Evolutionary conservation across 2,329 filamentous ascomycete species (phyloP).

Genomic region (Talaromyces sp.): DNA sequence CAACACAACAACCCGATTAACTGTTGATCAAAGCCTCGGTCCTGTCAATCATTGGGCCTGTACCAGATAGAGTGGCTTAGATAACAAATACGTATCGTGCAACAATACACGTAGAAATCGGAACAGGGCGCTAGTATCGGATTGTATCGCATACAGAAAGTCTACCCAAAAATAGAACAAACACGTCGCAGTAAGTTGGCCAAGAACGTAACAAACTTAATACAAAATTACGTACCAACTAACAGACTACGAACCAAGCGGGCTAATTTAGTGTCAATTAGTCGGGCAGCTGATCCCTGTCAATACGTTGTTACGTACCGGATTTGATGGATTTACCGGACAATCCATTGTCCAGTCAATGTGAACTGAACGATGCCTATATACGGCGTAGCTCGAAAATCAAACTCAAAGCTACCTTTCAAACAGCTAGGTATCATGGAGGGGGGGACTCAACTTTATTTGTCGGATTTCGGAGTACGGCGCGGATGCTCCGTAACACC

Average conservation of each 20-base stretch:
- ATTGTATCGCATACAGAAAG: neutral
- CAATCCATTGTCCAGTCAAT: neutral
- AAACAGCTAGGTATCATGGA: neutral
- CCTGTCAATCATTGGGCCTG: neutral
- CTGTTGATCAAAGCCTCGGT: neutral
- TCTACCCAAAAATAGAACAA: neutral
- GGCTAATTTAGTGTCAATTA: neutral
- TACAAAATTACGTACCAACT: neutral
- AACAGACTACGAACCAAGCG: neutral
- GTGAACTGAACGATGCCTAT: neutral
- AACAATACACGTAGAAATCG: neutral
- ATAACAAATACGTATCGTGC: neutral
- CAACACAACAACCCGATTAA: neutral
- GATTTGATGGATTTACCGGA: neutral
- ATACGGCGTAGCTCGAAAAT: neutral
- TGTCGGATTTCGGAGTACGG: neutral
- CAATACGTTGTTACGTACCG: neutral
- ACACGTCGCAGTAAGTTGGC: neutral
- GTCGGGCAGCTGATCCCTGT: neutral
- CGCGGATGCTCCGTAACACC: neutral
- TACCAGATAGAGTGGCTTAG: conserved; percentile 1
- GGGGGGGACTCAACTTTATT: neutral
- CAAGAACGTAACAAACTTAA: neutral
- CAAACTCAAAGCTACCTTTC: neutral
- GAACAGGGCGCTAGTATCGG: neutral